These are phyloP conservation scores for Starmerella scarabaei DNA, from an alignment of 805 yeast species.

Conservation along the genomic window DNA sequence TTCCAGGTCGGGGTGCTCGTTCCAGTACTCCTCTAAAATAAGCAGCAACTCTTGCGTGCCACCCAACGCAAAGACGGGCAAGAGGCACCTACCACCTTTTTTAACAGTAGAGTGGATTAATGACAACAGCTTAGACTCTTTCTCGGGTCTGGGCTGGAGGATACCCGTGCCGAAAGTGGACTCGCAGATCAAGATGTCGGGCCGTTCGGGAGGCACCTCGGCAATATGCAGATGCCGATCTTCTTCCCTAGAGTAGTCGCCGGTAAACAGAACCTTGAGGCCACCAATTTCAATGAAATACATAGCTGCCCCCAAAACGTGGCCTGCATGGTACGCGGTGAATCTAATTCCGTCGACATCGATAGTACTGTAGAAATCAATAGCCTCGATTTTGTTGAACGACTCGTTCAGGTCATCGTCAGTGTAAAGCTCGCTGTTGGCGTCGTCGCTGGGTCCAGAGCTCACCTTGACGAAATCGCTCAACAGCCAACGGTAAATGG, in stretches of 20 bases:
- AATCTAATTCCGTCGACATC: slow-evolving; percentile 90
- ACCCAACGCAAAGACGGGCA: slow-evolving; percentile 95
- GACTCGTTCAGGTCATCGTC: slow-evolving; percentile 83
- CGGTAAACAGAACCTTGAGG: slow-evolving; percentile 75
- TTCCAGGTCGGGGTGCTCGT: slow-evolving; percentile 65
- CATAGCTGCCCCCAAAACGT: slow-evolving; percentile 98
- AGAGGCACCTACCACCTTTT: slow-evolving; percentile 80
- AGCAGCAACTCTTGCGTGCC: slow-evolving; percentile 88
- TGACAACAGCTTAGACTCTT: slow-evolving; percentile 69
- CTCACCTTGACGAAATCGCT: slow-evolving; percentile 92
- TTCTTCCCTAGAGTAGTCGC: slow-evolving; percentile 92
- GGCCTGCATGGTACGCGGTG: slow-evolving; percentile 99
- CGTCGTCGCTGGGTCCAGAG: slow-evolving; percentile 27
- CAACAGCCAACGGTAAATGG: slow-evolving; percentile 88
- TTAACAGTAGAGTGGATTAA: slow-evolving; percentile 69
- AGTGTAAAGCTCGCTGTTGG: slow-evolving; percentile 45
- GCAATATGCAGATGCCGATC: slow-evolving; percentile 93
- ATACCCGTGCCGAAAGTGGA: slow-evolving; percentile 97
- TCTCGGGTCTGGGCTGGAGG: slow-evolving; percentile 77
- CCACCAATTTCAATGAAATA: slow-evolving; percentile 92
- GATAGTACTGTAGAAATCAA: slow-evolving; percentile 89
- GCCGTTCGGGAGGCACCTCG: slow-evolving; percentile 69
- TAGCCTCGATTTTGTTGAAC: slow-evolving; percentile 80
- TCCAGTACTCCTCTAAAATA: slow-evolving; percentile 92
- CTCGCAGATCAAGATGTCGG: slow-evolving; percentile 85